Evolutionary conservation across 2,329 filamentous ascomycete species (phyloP), one percentile per base, ranked within the genome.

Genomic region (Helicocarpus griseus): DNA sequence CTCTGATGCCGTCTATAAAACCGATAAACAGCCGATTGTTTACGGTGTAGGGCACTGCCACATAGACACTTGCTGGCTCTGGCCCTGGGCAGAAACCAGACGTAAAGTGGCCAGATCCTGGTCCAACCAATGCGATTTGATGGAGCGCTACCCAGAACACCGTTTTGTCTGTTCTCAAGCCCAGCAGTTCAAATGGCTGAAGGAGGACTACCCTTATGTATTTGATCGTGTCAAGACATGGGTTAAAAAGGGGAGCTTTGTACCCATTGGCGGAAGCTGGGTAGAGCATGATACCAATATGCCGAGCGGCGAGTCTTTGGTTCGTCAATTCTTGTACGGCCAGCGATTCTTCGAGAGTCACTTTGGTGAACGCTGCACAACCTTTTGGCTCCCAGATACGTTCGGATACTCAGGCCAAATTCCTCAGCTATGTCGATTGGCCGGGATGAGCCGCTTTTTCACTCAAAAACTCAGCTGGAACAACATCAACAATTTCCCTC

Each of bases 391-490:
- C 5, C 93, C 93, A 0, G 93, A 98, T 68, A 98, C 93, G 0
- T 98, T 98, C 71, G 93, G 93, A 13, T 98, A 98, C 71, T 96
- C 90, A 0, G 86, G 86, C 47, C 93, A 98, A 69, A 79, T 98
- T 39, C 93, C 93, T 11, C 93, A 98, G 65, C 76, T 98, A 39
- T 97, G 89, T 65, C 86, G 91, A 3, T 75, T 96, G 26, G 87
- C 93, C n/a, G 91, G 89, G 19, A 97, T 98, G 93, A 87, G 81
- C 53, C 82, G 91, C 31, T 98, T 98, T 75, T 86, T 98, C 63
- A 98, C 93, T 0, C 93, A 98, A 69, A 98, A 98, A 73, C 77
- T 98, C 54, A 97, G 91, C 75, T 98, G 93, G 93, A 97, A 97
- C 75, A 97, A 97, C 67, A 97, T 97, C 78, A 97, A 97, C 73